Evolutionary conservation across 108 stramenopile genomes (phyloP).

Genomic region (Nannochloropsis granulata): DNA sequence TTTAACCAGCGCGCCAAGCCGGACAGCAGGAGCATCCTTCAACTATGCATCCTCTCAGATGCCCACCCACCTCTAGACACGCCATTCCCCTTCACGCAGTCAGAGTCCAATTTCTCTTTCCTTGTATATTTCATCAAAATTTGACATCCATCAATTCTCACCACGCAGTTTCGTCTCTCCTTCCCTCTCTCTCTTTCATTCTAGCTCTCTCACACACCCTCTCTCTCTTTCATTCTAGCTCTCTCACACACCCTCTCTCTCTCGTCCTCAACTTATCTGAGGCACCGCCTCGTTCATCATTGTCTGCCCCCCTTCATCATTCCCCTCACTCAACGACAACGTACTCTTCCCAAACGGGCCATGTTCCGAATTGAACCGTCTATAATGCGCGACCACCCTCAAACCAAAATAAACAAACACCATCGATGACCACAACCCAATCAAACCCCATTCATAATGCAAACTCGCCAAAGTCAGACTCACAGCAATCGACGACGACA

Average conservation of each 20-base stretch:
- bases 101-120: too few species aligned
- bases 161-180: too few species aligned
- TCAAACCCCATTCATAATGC: slow-evolving; percentile 5
- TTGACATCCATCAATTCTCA: too few species aligned
- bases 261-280: background rate
- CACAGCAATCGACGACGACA: background rate
- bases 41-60: too few species aligned
- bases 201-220: background rate
- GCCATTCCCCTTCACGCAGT: too few species aligned
- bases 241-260: background rate
- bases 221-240: background rate
- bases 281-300: background rate
- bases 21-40: too few species aligned
- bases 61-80: too few species aligned
- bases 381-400: slow-evolving; percentile 7
- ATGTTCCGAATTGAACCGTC: slow-evolving; percentile 11
- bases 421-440: slow-evolving; percentile 21
- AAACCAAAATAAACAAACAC: slow-evolving; percentile 17
- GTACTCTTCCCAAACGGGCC: slow-evolving; percentile 15
- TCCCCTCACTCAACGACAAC: background rate
- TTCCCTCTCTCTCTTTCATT: too few species aligned
- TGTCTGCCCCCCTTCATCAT: background rate
- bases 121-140: too few species aligned
- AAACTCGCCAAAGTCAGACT: background rate
- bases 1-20: too few species aligned